A percentile compares a stretch with the other conserved stretches of the same genome.
Evolutionary conservation across 164 flowering plant genomes (phyloP).

Genomic region (Magnolia kwangsiensis): DNA sequence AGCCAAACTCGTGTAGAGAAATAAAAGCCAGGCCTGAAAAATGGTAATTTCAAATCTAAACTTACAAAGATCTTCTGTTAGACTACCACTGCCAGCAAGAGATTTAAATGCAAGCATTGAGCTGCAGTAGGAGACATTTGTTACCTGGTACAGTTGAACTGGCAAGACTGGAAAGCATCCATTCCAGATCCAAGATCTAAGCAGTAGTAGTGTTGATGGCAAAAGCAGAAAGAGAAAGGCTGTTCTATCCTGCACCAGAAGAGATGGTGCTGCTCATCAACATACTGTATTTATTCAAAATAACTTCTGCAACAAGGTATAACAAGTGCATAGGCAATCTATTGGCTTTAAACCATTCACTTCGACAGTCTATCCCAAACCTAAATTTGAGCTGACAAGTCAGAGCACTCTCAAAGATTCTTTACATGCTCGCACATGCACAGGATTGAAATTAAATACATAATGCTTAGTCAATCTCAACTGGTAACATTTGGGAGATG

Average conservation of each 20-base stretch:
- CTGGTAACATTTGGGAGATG: too few species aligned
- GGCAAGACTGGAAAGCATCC: conserved; percentile 93
- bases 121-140: neutral
- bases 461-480: too few species aligned
- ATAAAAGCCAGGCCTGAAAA: conserved; percentile 84
- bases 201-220: conserved; percentile 59
- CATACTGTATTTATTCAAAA: neutral
- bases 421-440: too few species aligned
- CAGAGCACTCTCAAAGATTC: too few species aligned
- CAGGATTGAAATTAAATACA: too few species aligned
- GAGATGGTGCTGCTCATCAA: neutral
- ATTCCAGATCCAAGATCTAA: conserved; percentile 73
- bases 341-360: neutral
- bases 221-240: conserved; percentile 79
- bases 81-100: neutral
- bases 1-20: conserved; percentile 89
- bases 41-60: neutral
- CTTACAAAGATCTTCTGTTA: neutral
- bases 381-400: too few species aligned
- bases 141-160: conserved; percentile 92
- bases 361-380: neutral
- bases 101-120: conserved; percentile 2
- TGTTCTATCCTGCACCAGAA: conserved; percentile 71
- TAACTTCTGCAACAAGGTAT: neutral
- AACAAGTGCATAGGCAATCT: neutral